A percentile compares a stretch with the other conserved stretches of the same genome.
These are phyloP conservation scores for Ampelomyces quisqualis DNA, from an alignment of 2,329 filamentous ascomycete genomes.

Conservation along the genomic window DNA sequence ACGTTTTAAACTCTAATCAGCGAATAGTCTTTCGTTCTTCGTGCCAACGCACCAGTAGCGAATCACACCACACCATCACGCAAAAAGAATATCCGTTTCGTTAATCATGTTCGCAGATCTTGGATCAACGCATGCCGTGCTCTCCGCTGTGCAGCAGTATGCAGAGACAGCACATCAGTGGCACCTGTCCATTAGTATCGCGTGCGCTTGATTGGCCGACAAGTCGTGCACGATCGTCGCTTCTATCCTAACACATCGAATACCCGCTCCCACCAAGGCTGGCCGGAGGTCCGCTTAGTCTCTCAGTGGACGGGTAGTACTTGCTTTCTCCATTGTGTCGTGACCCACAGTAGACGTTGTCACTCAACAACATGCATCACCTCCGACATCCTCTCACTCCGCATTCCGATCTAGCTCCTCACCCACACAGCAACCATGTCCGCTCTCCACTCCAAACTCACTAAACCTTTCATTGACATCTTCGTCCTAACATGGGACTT, in stretches of 20 bases:
- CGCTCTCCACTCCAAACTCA: slow-evolving; percentile 5
- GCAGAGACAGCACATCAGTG: slow-evolving; percentile 7
- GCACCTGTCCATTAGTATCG: not conserved
- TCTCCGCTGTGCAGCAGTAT: slow-evolving; percentile 3
- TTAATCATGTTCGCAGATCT: slow-evolving; percentile 4
- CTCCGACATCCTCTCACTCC: too few relatives aligned
- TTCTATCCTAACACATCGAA: not conserved
- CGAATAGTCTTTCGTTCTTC: not conserved
- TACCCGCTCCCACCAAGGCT: too few relatives aligned
- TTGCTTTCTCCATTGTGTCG: too few relatives aligned
- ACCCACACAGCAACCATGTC: not conserved
- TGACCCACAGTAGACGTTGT: not conserved
- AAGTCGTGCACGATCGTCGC: not conserved
- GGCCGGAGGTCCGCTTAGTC: too few relatives aligned
- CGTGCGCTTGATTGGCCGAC: not conserved
- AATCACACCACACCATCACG: not conserved
- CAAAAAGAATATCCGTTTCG: slow-evolving; percentile 1
- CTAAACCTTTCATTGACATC: slow-evolving; percentile 37
- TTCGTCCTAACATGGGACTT: slow-evolving; percentile 46
- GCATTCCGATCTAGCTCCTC: too few relatives aligned
- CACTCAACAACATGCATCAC: not conserved
- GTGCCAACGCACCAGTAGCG: not conserved
- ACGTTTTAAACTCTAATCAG: not conserved
- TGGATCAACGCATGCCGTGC: slow-evolving; percentile 4
- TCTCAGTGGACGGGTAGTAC: too few relatives aligned